Evolutionary conservation across 1,284 basidiomycete species (phyloP).

Genomic region (Marasmius sp.): DNA sequence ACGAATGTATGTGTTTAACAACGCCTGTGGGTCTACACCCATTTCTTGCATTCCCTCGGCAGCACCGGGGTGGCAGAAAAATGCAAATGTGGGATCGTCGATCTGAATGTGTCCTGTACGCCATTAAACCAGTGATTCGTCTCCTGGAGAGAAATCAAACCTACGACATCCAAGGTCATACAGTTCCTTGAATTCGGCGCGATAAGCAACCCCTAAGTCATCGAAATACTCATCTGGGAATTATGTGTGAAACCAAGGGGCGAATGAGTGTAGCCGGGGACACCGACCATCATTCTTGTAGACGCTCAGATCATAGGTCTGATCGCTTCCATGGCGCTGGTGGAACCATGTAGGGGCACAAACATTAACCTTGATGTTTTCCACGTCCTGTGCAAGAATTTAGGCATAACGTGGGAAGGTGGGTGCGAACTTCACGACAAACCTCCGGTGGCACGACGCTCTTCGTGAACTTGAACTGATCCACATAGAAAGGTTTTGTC

Average conservation of each 20-base stretch:
- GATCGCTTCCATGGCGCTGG: slow-evolving; percentile 62
- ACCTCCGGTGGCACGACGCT: slow-evolving; percentile 53
- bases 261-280: neutral
- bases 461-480: slow-evolving; percentile 61
- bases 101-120: slow-evolving; percentile 66
- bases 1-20: slow-evolving; percentile 69
- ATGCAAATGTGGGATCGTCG: slow-evolving; percentile 72
- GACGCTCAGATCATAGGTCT: slow-evolving; percentile 56
- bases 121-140: neutral
- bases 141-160: slow-evolving; percentile 18
- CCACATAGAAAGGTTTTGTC: slow-evolving; percentile 61
- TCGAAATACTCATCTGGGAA: slow-evolving; percentile 67
- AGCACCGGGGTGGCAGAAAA: slow-evolving; percentile 65
- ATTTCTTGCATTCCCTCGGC: slow-evolving; percentile 60
- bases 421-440: neutral
- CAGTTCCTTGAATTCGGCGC: slow-evolving; percentile 69
- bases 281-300: slow-evolving; percentile 59
- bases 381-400: slow-evolving; percentile 46
- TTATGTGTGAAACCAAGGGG: slow-evolving; percentile 7
- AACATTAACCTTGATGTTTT: slow-evolving; percentile 73
- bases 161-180: slow-evolving; percentile 73
- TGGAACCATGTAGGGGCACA: slow-evolving; percentile 79
- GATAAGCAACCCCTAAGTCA: slow-evolving; percentile 71
- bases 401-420: neutral
- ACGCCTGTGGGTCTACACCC: slow-evolving; percentile 59